Percentiles rank a stretch among this genome's conserved stretches.
phyloP scores from a whole-genome alignment of 345 rosid species.

The Raphanus sativus region DNA sequence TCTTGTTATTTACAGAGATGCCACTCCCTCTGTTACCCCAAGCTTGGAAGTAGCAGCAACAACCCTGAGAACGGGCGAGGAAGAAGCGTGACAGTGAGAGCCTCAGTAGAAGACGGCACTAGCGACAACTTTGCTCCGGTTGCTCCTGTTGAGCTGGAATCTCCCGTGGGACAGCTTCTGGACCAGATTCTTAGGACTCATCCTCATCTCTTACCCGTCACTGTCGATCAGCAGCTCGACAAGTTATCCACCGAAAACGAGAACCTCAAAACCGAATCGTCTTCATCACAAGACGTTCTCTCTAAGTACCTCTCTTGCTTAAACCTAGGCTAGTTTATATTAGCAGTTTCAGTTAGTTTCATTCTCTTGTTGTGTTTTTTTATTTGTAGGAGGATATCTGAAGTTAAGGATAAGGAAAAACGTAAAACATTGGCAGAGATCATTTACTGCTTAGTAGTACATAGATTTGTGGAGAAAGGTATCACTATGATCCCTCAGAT shows the following conservation, averaged over 20 bases:
- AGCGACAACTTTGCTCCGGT: constrained; percentile 49
- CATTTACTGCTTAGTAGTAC: constrained; percentile 80
- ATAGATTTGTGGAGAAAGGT: constrained; percentile 58
- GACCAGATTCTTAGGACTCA: constrained; percentile 75
- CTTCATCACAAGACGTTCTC: constrained; percentile 56
- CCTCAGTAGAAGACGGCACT: constrained; percentile 47
- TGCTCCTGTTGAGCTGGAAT: constrained; percentile 76
- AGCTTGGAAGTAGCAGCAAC: constrained; percentile 45
- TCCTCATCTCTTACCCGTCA: constrained; percentile 79
- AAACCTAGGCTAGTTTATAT: neutral
- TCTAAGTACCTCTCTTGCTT: constrained; percentile 50
- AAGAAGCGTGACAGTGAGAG: constrained; percentile 57
- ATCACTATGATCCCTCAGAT: constrained; percentile 83
- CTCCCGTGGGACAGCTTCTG: constrained; percentile 83
- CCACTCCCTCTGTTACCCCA: constrained; percentile 47
- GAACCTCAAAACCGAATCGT: constrained; percentile 41
- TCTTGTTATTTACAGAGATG: constrained; percentile 46
- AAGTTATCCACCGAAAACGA: constrained; percentile 66
- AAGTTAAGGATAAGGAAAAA: constrained; percentile 78
- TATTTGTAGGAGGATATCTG: constrained; percentile 85
- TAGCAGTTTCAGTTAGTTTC: neutral
- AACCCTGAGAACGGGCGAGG: constrained; percentile 40
- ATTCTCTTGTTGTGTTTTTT: too few relatives aligned
- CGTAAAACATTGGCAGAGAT: constrained; percentile 69
- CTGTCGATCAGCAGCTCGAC: constrained; percentile 88